Base-by-base conservation (phyloP, 257 asterid genomes). In the Coffea eugenioides region DNA sequence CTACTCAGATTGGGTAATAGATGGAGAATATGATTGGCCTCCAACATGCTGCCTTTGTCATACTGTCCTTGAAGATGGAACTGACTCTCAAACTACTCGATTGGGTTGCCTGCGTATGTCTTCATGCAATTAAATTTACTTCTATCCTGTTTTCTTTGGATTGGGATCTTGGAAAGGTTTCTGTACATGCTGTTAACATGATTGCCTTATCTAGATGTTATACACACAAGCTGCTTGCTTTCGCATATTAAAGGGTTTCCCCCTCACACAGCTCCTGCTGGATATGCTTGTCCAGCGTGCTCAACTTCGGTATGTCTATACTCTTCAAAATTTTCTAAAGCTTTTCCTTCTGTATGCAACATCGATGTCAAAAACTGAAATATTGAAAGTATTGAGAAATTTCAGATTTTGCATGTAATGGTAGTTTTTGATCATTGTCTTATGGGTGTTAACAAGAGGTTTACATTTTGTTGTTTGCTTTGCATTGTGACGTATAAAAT, bases 11-110 rank as follows among this genome's bases (percentile, higher is more conserved):
- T 95, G 99, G 99, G 99, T 95, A 80, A 92, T 95, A 77, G 98
- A 93, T 86, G 99, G 94, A 75, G 99, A 92, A 82, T 93, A 93
- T 88, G 98, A 95, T 67, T 95, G 99, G 99, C 99, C 99, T 82
- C 93, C 97, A 78, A 92, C 90, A 77, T 95, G 99, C 85, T 93
- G 97, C 86, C 84, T 76, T 76, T 93, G 99, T 87, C 90, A 90
- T 80, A 90, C 88, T 77, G 93, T 77, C 82, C 90, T 95, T 77
- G 97, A 86, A 79, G 98, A 91, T 81, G 94, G 91, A 83, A 74
- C 87, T 6, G 89, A 88, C 79, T 79, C 89, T 80, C 92, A 86
- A 81, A 91, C 93, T 57, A 91, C 97, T 69, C 93, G 99, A 80
- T 85, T 95, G 93, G 99, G 99, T 66, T 95, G 99, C 90, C 87